phyloP scores from a whole-genome alignment of 202 grass and related monocot species.

The Panicum hallii region DNA sequence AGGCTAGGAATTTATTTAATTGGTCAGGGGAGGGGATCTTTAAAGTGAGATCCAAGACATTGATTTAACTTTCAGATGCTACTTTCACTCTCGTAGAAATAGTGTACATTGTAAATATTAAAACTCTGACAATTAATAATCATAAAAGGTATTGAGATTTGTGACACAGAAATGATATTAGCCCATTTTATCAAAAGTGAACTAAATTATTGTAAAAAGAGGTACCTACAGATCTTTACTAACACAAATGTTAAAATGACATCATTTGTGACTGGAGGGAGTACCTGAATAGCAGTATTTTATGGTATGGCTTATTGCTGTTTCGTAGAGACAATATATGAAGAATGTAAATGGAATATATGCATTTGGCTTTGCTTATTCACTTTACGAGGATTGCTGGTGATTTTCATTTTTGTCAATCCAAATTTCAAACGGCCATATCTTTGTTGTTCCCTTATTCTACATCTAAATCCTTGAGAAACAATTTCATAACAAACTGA shows the following conservation, averaged over 20 bases:
- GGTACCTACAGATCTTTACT: background rate
- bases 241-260: background rate
- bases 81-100: background rate
- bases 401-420: constrained; percentile 4
- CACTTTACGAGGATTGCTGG: background rate
- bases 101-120: background rate
- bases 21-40: constrained; percentile 36
- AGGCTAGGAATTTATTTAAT: constrained; percentile 23
- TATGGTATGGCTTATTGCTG: background rate
- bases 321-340: constrained; percentile 12
- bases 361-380: background rate
- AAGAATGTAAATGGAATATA: background rate
- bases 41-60: constrained; percentile 51
- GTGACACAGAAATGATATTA: background rate
- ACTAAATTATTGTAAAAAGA: background rate
- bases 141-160: background rate
- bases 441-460: background rate
- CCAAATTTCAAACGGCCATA: background rate
- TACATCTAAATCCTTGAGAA: constrained; percentile 8
- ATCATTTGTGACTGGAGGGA: background rate
- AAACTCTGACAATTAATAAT: background rate
- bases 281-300: background rate
- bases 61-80: constrained; percentile 23
- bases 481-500: background rate
- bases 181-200: background rate